These are phyloP conservation scores for Hemileccinum impolitum DNA, from an alignment of 768 basidiomycete genomes.

Conservation along the genomic window DNA sequence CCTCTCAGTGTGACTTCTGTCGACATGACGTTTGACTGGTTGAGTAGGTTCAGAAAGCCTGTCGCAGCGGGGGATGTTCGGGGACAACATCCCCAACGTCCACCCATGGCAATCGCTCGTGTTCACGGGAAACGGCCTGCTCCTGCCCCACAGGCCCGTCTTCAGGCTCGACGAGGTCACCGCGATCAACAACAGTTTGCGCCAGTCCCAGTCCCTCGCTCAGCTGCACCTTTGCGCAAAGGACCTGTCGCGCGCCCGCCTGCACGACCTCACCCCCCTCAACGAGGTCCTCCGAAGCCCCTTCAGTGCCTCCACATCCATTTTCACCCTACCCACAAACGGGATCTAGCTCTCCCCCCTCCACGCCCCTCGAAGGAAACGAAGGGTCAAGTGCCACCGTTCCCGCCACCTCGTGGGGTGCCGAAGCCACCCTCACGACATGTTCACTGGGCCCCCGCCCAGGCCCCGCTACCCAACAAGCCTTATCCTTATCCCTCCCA, in stretches of 20 bases:
- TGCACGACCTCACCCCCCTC: constrained; percentile 10
- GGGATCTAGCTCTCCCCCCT: constrained; percentile 7
- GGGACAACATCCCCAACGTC: constrained; percentile 15
- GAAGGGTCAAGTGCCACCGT: constrained; percentile 13
- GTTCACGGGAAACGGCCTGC: constrained; percentile 17
- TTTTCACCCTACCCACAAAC: constrained; percentile 25
- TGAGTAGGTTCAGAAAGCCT: constrained; percentile 22
- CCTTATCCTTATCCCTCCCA: constrained; percentile 27
- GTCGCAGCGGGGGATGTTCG: constrained; percentile 14
- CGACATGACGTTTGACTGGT: constrained; percentile 28
- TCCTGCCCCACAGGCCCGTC: constrained; percentile 14
- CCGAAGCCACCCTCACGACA: constrained; percentile 16
- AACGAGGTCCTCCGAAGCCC: constrained; percentile 12
- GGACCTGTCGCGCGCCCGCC: constrained; percentile 11
- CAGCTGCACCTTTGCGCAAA: constrained; percentile 12
- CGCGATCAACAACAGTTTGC: constrained; percentile 10
- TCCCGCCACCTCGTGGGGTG: constrained; percentile 22
- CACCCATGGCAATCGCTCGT: constrained; percentile 13
- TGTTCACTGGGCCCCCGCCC: constrained; percentile 30
- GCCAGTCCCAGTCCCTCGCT: constrained; percentile 10
- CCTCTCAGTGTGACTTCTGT: constrained; percentile 10
- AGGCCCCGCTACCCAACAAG: constrained; percentile 21
- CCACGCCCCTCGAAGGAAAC: constrained; percentile 7
- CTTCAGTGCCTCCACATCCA: constrained; percentile 25
- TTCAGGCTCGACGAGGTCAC: constrained; percentile 20